Evolutionary conservation across 768 basidiomycete genomes (phyloP).

Genomic region (Pleurotus sapidus): DNA sequence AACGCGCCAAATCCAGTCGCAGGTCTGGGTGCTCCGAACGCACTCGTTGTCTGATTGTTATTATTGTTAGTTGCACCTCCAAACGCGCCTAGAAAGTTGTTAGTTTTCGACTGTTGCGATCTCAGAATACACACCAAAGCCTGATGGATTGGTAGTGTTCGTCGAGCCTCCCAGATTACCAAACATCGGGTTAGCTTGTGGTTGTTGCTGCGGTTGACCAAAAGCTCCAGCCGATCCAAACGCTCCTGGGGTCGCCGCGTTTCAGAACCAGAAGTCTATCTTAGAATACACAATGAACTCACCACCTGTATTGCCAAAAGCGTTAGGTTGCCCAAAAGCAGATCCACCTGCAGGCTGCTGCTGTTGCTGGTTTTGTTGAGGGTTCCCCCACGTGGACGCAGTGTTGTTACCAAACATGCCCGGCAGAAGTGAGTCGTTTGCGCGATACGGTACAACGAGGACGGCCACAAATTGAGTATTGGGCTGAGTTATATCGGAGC

Average conservation of each 20-base stretch:
- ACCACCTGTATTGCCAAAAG: conserved; percentile 24
- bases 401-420: conserved; percentile 58
- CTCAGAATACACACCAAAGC: conserved; percentile 41
- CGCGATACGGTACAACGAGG: conserved; percentile 10
- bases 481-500: conserved; percentile 6
- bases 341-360: conserved; percentile 58
- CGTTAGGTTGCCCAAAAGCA: conserved; percentile 33
- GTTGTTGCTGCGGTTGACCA: conserved; percentile 62
- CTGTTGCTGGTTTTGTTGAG: conserved; percentile 65
- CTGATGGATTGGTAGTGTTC: conserved; percentile 24
- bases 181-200: conserved; percentile 78
- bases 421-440: conserved; percentile 10
- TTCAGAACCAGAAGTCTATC: conserved; percentile 22
- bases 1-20: conserved; percentile 77
- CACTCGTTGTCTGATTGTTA: conserved; percentile 30
- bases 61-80: conserved; percentile 23
- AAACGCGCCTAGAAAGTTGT: conserved; percentile 40
- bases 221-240: conserved; percentile 57
- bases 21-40: conserved; percentile 69
- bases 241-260: conserved; percentile 28
- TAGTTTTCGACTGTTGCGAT: conserved; percentile 16
- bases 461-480: conserved; percentile 11
- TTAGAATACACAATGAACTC: conserved; percentile 13
- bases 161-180: conserved; percentile 48
- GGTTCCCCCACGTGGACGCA: conserved; percentile 66